phyloP scores from a whole-genome alignment of 1,139 yeast genomes.

The Saccharomyces hybrid region DNA sequence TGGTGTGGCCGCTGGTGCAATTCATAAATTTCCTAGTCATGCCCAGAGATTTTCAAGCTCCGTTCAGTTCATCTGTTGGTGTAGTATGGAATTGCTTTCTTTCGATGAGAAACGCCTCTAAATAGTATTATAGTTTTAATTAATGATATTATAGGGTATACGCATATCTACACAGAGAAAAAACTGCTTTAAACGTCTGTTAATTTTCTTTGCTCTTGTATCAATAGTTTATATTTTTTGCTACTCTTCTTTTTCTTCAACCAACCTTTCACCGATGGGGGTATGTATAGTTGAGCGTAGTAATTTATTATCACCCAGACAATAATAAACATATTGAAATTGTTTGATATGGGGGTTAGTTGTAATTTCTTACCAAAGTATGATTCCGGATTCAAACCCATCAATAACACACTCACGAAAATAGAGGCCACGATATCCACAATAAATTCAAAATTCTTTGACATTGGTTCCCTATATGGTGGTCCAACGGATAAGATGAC shows the following conservation, averaged over 20 bases:
- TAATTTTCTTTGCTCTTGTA: not conserved
- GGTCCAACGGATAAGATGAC: constrained; percentile 81
- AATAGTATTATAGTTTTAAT: not conserved
- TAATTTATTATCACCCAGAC: constrained; percentile 46
- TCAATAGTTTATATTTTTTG: constrained; percentile 30
- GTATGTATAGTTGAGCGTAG: constrained; percentile 32
- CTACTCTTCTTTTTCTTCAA: constrained; percentile 34
- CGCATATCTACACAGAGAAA: not conserved
- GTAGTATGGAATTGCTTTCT: constrained; percentile 89
- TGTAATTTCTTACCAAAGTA: constrained; percentile 65
- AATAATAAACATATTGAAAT: constrained; percentile 47
- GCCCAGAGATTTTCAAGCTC: constrained; percentile 78
- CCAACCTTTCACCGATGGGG: constrained; percentile 27
- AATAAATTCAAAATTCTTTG: constrained; percentile 63
- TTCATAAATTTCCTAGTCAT: constrained; percentile 76
- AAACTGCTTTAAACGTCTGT: not conserved
- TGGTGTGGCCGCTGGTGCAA: constrained; percentile 95
- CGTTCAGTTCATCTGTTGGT: constrained; percentile 83
- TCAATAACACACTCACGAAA: constrained; percentile 42
- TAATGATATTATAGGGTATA: not conserved
- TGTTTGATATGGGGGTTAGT: constrained; percentile 50
- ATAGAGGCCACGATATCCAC: constrained; percentile 48
- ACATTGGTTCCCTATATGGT: constrained; percentile 82
- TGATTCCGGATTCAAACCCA: constrained; percentile 44
- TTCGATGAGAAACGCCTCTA: constrained; percentile 54